These are phyloP conservation scores for Xylaria multiplex DNA, from an alignment of 2,329 filamentous ascomycete genomes.

Conservation along the genomic window DNA sequence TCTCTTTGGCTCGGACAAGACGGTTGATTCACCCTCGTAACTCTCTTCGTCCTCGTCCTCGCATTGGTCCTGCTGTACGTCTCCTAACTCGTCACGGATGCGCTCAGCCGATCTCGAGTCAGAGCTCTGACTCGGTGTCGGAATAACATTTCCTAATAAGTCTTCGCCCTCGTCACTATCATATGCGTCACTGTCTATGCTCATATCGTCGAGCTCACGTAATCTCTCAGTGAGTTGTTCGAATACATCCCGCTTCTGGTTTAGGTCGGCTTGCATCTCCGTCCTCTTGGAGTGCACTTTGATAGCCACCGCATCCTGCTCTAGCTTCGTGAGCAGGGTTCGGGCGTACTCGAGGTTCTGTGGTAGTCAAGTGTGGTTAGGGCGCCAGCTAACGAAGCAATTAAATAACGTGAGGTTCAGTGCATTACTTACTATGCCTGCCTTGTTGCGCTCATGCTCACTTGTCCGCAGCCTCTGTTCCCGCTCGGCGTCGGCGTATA, in stretches of 20 bases:
- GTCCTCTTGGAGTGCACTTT: constrained; percentile 68
- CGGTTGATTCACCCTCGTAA: constrained; percentile 39
- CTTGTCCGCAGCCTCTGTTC: constrained; percentile 67
- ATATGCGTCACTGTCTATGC: constrained; percentile 53
- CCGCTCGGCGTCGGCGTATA: constrained; percentile 69
- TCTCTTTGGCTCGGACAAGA: constrained; percentile 33
- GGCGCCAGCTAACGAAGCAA: constrained; percentile 7
- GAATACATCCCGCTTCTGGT: constrained; percentile 71
- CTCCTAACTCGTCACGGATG: constrained; percentile 21
- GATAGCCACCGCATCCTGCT: constrained; percentile 72
- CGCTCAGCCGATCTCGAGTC: constrained; percentile 50
- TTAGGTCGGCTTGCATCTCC: constrained; percentile 71
- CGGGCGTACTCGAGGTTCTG: constrained; percentile 79
- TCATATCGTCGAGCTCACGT: constrained; percentile 73
- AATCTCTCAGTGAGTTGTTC: constrained; percentile 73
- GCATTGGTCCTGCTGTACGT: constrained; percentile 7
- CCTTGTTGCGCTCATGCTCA: constrained; percentile 72
- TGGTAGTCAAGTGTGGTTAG: background rate
- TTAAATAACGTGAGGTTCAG: constrained; percentile 6
- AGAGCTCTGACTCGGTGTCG: constrained; percentile 64
- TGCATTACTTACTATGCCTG: constrained; percentile 59
- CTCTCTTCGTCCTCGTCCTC: constrained; percentile 28
- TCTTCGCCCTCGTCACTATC: constrained; percentile 66
- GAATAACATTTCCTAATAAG: constrained; percentile 63
- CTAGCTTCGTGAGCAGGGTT: constrained; percentile 73